Evolutionary conservation across 1,284 basidiomycete genomes (phyloP).

Genomic region (Puccinia horiana): DNA sequence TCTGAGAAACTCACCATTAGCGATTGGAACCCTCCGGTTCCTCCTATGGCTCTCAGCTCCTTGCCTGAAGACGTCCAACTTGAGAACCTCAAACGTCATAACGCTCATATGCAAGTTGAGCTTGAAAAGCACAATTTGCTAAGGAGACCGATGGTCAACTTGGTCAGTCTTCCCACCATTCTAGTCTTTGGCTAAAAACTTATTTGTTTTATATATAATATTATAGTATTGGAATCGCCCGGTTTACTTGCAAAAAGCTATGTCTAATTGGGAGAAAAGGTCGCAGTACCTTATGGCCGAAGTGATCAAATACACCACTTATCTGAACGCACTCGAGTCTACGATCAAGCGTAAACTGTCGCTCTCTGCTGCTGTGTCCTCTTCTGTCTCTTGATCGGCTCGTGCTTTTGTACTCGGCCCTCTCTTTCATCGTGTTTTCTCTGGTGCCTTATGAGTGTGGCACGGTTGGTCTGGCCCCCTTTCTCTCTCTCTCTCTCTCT

Average conservation of each 20-base stretch:
- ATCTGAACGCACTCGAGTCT: slow-evolving; percentile 79
- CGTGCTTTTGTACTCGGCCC: background rate
- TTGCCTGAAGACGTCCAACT: slow-evolving; percentile 89
- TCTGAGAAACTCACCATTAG: slow-evolving; percentile 70
- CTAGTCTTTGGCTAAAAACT: too few species aligned
- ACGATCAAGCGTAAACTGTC: slow-evolving; percentile 65
- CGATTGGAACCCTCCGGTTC: slow-evolving; percentile 89
- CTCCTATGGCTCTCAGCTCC: slow-evolving; percentile 77
- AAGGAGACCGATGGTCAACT: slow-evolving; percentile 75
- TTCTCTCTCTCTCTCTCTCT: too few species aligned
- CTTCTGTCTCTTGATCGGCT: background rate
- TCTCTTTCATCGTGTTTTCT: too few species aligned
- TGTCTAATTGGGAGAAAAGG: slow-evolving; percentile 88
- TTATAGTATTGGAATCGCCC: slow-evolving; percentile 74
- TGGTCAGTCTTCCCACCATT: slow-evolving; percentile 65
- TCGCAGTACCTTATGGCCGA: slow-evolving; percentile 84
- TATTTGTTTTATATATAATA: background rate
- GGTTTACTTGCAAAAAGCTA: slow-evolving; percentile 73
- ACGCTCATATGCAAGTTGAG: slow-evolving; percentile 73
- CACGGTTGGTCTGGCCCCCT: too few species aligned
- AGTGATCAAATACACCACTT: slow-evolving; percentile 93
- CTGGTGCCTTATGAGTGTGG: too few species aligned
- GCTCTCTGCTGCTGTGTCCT: background rate
- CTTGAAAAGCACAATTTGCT: slow-evolving; percentile 79
- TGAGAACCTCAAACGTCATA: slow-evolving; percentile 79